Evolutionary conservation across 345 rosid species (phyloP).

Genomic region (Capsella bursapastoris): DNA sequence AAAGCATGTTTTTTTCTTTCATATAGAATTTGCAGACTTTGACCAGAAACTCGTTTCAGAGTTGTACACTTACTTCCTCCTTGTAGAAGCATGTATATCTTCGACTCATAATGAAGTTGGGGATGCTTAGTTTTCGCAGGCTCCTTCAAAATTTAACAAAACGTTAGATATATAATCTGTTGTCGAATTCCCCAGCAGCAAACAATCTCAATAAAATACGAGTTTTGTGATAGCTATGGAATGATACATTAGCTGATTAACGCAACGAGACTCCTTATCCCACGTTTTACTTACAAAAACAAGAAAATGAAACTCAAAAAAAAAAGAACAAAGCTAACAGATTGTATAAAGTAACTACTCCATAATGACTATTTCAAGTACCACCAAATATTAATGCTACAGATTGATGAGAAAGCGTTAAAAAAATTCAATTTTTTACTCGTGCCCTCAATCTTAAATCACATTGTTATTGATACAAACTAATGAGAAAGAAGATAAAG

Average conservation of each 20-base stretch:
- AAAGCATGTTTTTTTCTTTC: background rate
- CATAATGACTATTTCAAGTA: background rate
- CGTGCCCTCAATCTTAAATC: background rate
- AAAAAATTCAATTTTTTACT: background rate
- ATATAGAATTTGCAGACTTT: background rate
- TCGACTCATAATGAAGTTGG: conserved; percentile 87
- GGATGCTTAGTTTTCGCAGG: conserved; percentile 87
- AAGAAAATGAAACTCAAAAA: background rate
- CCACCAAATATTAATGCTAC: background rate
- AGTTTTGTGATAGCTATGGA: background rate
- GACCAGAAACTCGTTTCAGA: conserved; percentile 11
- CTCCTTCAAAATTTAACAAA: conserved; percentile 54
- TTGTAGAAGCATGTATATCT: conserved; percentile 84
- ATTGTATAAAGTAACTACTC: too few relatives aligned
- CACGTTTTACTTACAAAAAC: background rate
- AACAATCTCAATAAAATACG: background rate
- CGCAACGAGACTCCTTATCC: background rate
- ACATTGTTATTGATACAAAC: background rate
- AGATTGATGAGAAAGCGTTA: background rate
- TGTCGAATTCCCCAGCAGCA: background rate
- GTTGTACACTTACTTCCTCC: conserved; percentile 78
- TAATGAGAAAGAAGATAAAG: conserved; percentile 5
- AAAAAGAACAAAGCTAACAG: too few relatives aligned
- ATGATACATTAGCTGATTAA: background rate
- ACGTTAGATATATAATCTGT: conserved; percentile 17